Conservation (phyloP, 345 rosid species). For the Sisymbrium altissimum region DNA sequence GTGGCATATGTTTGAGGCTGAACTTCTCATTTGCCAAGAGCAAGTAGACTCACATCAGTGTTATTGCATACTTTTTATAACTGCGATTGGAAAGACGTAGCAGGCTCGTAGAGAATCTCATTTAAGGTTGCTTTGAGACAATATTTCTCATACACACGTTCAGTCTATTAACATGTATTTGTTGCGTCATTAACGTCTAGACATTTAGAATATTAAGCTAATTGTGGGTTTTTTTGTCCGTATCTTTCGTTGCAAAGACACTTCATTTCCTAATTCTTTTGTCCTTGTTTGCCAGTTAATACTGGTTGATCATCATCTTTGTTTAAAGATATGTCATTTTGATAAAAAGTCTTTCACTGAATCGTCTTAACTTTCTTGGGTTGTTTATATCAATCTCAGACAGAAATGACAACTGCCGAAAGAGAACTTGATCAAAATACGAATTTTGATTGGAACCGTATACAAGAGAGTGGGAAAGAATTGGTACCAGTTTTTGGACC, state of each 20-base stretch:
- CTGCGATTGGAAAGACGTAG: not conserved
- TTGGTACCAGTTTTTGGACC: slow-evolving; percentile 87
- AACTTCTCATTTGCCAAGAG: not conserved
- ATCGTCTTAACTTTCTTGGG: slow-evolving; percentile 21
- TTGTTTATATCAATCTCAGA: slow-evolving; percentile 45
- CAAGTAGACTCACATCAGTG: slow-evolving; percentile 13
- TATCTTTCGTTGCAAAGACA: not conserved
- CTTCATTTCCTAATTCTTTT: slow-evolving; percentile 9
- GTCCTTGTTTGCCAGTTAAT: not conserved
- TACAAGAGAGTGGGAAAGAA: slow-evolving; percentile 96
- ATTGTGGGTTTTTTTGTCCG: not conserved
- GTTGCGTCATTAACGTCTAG: not conserved
- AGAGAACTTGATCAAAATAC: slow-evolving; percentile 98
- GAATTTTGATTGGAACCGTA: slow-evolving; percentile 97
- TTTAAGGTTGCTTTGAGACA: slow-evolving; percentile 3
- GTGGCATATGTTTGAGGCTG: not conserved
- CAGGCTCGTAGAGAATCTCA: slow-evolving; percentile 1
- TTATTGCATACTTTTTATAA: slow-evolving; percentile 2
- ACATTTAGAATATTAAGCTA: not conserved
- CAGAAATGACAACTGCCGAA: slow-evolving; percentile 99
- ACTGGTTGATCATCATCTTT: slow-evolving; percentile 9
- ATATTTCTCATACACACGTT: not conserved
- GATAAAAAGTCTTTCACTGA: not conserved
- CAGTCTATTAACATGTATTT: slow-evolving; percentile 1
- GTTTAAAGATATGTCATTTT: slow-evolving; percentile 9